A percentile compares a stretch with the other conserved stretches of the same genome.
These are phyloP conservation scores for Clavispora asparagi DNA, from an alignment of 805 yeast genomes.

Conservation along the genomic window DNA sequence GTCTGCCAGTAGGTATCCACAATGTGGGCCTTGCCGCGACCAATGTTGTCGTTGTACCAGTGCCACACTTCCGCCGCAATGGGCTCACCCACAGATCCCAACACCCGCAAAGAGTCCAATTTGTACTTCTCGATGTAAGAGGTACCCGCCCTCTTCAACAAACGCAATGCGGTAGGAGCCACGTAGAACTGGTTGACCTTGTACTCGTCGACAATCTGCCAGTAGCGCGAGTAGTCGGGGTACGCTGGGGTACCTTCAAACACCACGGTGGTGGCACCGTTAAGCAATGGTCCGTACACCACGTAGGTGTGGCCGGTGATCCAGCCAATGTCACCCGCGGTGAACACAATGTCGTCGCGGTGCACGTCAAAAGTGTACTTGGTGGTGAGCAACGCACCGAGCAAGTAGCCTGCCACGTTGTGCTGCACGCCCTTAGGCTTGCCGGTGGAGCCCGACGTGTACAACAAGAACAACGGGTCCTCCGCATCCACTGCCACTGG, in stretches of 20 bases:
- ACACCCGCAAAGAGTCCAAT: slow-evolving; percentile 78
- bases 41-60: slow-evolving; percentile 93
- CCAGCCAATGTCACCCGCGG: slow-evolving; percentile 99
- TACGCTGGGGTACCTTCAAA: slow-evolving; percentile 98
- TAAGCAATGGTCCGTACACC: slow-evolving; percentile 83
- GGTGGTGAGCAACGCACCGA: slow-evolving; percentile 89
- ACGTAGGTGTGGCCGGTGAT: slow-evolving; percentile 98
- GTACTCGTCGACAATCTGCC: slow-evolving; percentile 92
- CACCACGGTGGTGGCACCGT: slow-evolving; percentile 86
- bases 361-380: slow-evolving; percentile 92
- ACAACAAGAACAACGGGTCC: slow-evolving; percentile 91
- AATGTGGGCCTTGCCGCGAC: slow-evolving; percentile 83
- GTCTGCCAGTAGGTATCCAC: slow-evolving; percentile 99
- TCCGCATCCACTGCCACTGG: slow-evolving; percentile 85
- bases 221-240: slow-evolving; percentile 91
- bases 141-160: slow-evolving; percentile 86
- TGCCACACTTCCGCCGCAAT: slow-evolving; percentile 98
- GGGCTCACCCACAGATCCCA: slow-evolving; percentile 98
- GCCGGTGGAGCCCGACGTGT: slow-evolving; percentile 98
- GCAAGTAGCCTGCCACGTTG: slow-evolving; percentile 87
- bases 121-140: slow-evolving; percentile 75
- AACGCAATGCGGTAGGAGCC: slow-evolving; percentile 96
- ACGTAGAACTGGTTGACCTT: slow-evolving; percentile 94
- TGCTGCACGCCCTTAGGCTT: slow-evolving; percentile 98
- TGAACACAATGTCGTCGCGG: slow-evolving; percentile 80